Percentiles rank a stretch among this genome's conserved stretches.
phyloP scores from a whole-genome alignment of 1,139 yeast species.

The Lodderomyces orthopsilosis region DNA sequence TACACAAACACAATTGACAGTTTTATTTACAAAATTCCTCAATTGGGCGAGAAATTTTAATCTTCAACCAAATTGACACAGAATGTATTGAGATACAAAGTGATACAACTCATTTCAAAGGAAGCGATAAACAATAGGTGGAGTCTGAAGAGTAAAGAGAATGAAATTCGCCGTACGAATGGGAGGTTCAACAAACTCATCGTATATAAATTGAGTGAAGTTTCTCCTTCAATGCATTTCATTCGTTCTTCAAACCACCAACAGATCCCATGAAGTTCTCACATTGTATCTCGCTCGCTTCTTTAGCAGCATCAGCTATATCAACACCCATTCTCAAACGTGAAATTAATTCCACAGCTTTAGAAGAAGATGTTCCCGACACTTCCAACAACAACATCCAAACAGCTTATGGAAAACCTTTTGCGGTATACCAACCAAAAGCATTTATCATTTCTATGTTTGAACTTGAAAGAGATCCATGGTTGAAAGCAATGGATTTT shows the following conservation, averaged over 20 bases:
- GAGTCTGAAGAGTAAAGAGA: neutral
- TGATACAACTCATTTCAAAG: neutral
- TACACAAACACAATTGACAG: neutral
- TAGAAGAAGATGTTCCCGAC: constrained; percentile 13
- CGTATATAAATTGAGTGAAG: neutral
- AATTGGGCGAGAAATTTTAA: neutral
- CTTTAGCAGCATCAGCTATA: constrained; percentile 14
- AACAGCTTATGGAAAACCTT: constrained; percentile 32
- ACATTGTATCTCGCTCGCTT: constrained; percentile 1
- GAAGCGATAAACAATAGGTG: neutral
- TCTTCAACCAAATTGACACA: neutral
- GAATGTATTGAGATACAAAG: neutral
- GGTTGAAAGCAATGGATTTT: constrained; percentile 49
- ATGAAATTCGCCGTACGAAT: neutral
- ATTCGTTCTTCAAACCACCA: neutral
- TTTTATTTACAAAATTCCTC: neutral
- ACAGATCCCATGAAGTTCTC: neutral
- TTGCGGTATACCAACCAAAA: constrained; percentile 48
- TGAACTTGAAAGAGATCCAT: constrained; percentile 51
- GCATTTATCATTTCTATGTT: constrained; percentile 59
- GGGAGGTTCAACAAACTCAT: neutral
- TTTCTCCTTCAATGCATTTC: neutral
- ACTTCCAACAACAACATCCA: constrained; percentile 20
- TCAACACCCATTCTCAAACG: constrained; percentile 23
- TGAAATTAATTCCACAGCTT: constrained; percentile 19